Base-by-base conservation (phyloP, 768 basidiomycete species). In the Agaricus subrufescens region DNA sequence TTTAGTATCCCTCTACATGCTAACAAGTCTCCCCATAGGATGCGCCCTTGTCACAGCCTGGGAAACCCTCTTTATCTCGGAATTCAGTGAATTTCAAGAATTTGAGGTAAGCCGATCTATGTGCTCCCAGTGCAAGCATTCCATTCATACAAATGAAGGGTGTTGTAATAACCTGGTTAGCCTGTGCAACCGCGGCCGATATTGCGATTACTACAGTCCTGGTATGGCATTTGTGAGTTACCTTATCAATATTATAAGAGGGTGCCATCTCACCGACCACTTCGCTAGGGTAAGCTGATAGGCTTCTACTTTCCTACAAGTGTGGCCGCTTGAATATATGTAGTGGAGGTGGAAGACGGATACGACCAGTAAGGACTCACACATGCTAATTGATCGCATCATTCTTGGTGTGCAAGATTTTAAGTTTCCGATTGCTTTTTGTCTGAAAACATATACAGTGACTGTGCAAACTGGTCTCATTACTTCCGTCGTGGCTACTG, bases 321-420 rank as follows among this genome's bases (percentile, higher is more conserved):
- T 19, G 19, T 19, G 19, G 19, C 19, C 19, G 19, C 27, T 31
- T 31, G 38, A 27, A 10, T 26, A 3, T 15, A 37, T 25, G 12
- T 31, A 80, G 78, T 59, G 64, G 38, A 70, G 59, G 40, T 68
- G 75, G 56, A 75, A 71, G 60, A 78, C 76, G 0, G 77, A 77
- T 9, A 75, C 77, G 19, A 19, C 19, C 19, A 19, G 19, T 55
- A 56, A 65, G 3, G 56, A 60, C 3, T 76, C 78, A 1, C 76
- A 80, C 56, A 63, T 73, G 42, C 60, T 73, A 40, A 64, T 81
- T 1, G 73, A 78, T 59, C 69, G 64, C 49, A 74, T 81, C 50
- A 77, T 79, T 50, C 62, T 73, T 51, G 19, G 72, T 75, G 52
- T 31, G 68, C 57, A 12, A 44, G 11, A 55, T 48, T 15, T 14